Percentiles rank a stretch among this genome's conserved stretches.
phyloP scores from a whole-genome alignment of 1,284 basidiomycete species.

The Irpex lacteus region DNA sequence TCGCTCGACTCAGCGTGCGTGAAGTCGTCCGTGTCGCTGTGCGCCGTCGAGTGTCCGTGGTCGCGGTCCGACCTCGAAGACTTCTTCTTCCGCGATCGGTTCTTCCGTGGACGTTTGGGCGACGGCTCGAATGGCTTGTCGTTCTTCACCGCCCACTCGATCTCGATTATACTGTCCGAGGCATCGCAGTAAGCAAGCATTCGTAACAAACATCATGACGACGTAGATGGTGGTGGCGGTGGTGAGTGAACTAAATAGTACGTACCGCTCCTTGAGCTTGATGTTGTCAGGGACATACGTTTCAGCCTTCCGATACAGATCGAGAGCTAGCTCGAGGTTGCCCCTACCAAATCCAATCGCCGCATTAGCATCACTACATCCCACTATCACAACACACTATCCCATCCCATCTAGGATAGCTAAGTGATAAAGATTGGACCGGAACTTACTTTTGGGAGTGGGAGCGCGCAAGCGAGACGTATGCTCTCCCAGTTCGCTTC shows the following conservation, averaged over 20 bases:
- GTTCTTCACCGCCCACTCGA: conserved; percentile 69
- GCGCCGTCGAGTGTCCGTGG: background rate
- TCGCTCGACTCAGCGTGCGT: background rate
- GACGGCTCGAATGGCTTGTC: conserved; percentile 57
- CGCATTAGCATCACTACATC: too few relatives aligned
- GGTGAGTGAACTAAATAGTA: conserved; percentile 52
- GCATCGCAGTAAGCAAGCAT: conserved; percentile 46
- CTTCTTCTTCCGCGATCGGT: conserved; percentile 31
- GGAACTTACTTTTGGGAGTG: conserved; percentile 81
- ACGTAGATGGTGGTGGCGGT: conserved; percentile 1
- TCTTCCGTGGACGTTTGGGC: conserved; percentile 49
- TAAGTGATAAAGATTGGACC: too few relatives aligned
- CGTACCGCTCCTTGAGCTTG: conserved; percentile 81
- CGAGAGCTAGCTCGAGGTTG: conserved; percentile 67
- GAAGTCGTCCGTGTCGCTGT: background rate
- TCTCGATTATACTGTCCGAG: conserved; percentile 61
- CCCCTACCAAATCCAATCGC: conserved; percentile 41
- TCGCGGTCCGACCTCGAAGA: background rate
- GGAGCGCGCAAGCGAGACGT: conserved; percentile 71
- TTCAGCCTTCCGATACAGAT: conserved; percentile 73
- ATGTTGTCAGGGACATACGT: conserved; percentile 74
- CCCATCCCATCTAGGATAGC: too few relatives aligned
- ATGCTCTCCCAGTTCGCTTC: conserved; percentile 74
- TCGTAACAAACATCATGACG: background rate
- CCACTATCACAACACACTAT: too few relatives aligned